A percentile compares a stretch with the other conserved stretches of the same genome.
Conservation (phyloP, 2,329 filamentous ascomycete species). For the Phyllachora maydis region DNA sequence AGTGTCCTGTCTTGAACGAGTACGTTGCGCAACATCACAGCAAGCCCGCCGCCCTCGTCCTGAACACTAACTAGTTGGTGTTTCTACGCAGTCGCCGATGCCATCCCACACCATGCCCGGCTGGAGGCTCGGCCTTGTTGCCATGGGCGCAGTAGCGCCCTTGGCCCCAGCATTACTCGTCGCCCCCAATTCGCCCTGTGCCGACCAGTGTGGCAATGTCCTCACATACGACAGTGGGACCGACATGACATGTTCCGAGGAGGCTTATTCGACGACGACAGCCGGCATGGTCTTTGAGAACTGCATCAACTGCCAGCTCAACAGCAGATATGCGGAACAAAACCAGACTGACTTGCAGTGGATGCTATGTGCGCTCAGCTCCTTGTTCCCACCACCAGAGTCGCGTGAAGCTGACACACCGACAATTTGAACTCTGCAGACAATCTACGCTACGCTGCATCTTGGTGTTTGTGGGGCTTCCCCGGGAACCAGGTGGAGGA, state of each 20-base stretch:
- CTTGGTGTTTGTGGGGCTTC: slow-evolving; percentile 31
- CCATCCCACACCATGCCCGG: slow-evolving; percentile 2
- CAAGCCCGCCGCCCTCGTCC: no score
- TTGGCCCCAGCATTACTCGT: slow-evolving; percentile 17
- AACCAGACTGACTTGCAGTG: slow-evolving; percentile 30
- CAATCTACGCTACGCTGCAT: slow-evolving; percentile 33
- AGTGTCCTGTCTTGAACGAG: no score
- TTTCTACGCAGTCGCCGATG: no score
- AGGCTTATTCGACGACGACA: slow-evolving; percentile 13
- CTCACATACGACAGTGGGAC: slow-evolving; percentile 19
- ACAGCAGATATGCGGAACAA: slow-evolving; percentile 21
- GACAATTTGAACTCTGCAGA: no score
- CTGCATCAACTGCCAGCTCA: slow-evolving; percentile 29
- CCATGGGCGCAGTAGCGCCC: slow-evolving; percentile 4
- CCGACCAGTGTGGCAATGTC: slow-evolving; percentile 29
- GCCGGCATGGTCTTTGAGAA: slow-evolving; percentile 26
- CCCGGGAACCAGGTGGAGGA: slow-evolving; percentile 18
- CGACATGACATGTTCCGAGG: slow-evolving; percentile 26
- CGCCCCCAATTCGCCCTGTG: slow-evolving; percentile 25
- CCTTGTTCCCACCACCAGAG: no score
- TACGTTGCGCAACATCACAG: no score
- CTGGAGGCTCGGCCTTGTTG: slow-evolving; percentile 1
- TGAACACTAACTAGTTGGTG: no score
- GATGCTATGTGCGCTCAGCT: slow-evolving; percentile 35
- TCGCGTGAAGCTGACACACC: no score